These are phyloP conservation scores for Aspergillus homomorphus DNA, from an alignment of 495 filamentous ascomycete species.

Conservation along the genomic window DNA sequence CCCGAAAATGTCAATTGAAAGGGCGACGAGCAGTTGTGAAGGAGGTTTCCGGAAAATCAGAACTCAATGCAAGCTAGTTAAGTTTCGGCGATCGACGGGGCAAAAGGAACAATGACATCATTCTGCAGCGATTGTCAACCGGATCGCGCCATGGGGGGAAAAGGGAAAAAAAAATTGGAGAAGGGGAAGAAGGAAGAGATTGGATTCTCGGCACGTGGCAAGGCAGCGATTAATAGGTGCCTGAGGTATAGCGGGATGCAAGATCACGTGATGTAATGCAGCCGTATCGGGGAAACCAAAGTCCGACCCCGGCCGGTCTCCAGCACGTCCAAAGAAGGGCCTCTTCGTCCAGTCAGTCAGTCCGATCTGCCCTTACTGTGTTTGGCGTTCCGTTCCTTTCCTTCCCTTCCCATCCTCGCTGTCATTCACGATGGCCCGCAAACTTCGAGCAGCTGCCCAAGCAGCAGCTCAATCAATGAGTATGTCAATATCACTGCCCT, in stretches of 20 bases:
- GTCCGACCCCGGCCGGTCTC: slow-evolving; percentile 10
- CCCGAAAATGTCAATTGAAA: not conserved
- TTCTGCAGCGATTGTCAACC: slow-evolving; percentile 1
- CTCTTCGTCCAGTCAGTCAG: slow-evolving; percentile 8
- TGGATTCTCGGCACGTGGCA: not conserved
- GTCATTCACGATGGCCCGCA: slow-evolving; percentile 45
- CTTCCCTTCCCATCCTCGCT: slow-evolving; percentile 5
- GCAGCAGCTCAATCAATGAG: slow-evolving; percentile 49
- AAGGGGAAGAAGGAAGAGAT: not conserved
- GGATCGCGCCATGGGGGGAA: not conserved
- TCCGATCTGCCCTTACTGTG: slow-evolving; percentile 5
- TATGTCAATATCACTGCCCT: slow-evolving; percentile 21
- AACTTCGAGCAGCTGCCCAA: slow-evolving; percentile 47
- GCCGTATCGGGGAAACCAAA: slow-evolving; percentile 4
- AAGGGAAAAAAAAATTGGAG: not conserved
- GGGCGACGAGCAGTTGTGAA: not conserved
- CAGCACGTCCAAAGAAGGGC: slow-evolving; percentile 20
- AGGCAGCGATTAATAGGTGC: not conserved
- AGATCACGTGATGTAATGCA: not conserved
- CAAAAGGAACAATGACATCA: slow-evolving; percentile 23
- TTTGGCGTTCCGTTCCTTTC: slow-evolving; percentile 16
- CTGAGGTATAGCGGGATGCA: not conserved
- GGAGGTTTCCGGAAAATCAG: slow-evolving; percentile 2
- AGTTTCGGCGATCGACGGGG: slow-evolving; percentile 13
- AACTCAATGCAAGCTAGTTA: slow-evolving; percentile 12